These are phyloP conservation scores for Colletotrichum brevisporum DNA, from an alignment of 2,329 filamentous ascomycete species.

Conservation along the genomic window DNA sequence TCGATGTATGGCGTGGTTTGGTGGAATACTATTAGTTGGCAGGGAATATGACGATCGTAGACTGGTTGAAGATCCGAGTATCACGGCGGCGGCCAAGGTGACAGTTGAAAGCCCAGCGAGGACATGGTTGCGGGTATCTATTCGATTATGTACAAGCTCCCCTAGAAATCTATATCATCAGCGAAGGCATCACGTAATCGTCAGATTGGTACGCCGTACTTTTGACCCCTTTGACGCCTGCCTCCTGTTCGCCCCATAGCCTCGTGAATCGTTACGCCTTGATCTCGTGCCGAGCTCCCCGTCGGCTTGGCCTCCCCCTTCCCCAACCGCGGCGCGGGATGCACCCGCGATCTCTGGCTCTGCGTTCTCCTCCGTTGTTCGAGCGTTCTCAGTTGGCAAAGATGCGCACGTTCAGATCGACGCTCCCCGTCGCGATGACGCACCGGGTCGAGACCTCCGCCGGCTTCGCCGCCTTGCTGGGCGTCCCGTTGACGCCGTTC, in stretches of 20 bases:
- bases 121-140: constrained; percentile 41
- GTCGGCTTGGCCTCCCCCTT: background rate
- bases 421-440: constrained; percentile 88
- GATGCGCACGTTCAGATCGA: constrained; percentile 84
- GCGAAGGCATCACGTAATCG: constrained; percentile 36
- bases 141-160: constrained; percentile 41
- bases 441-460: constrained; percentile 79
- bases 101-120: constrained; percentile 33
- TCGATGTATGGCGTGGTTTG: no score
- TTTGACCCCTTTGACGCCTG: constrained; percentile 37
- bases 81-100: background rate
- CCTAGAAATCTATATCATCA: constrained; percentile 39
- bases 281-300: constrained; percentile 9
- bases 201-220: constrained; percentile 36
- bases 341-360: constrained; percentile 3
- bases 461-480: constrained; percentile 63
- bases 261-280: constrained; percentile 39
- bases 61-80: background rate
- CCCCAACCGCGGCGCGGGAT: background rate
- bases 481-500: constrained; percentile 59
- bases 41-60: no score
- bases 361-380: background rate
- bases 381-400: constrained; percentile 71
- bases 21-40: no score
- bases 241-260: constrained; percentile 34